These are phyloP conservation scores for Leccinum rimulosum DNA, from an alignment of 768 basidiomycete genomes.

Conservation along the genomic window DNA sequence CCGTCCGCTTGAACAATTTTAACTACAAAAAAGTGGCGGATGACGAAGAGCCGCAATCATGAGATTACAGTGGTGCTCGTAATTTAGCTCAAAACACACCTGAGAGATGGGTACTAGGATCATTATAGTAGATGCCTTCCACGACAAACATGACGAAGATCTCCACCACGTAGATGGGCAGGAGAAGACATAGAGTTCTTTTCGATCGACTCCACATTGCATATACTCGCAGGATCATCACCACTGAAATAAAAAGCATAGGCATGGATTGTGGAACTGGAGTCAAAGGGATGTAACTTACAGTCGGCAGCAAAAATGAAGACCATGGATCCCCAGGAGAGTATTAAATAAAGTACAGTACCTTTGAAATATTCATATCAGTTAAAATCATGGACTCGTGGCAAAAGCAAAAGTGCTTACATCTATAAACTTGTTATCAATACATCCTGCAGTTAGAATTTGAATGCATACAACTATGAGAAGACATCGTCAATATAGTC, in stretches of 20 bases:
- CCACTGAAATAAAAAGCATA: not conserved
- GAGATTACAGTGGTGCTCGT: not conserved
- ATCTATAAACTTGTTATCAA: constrained; percentile 3
- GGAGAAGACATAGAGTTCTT: constrained; percentile 2
- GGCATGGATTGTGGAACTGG: not conserved
- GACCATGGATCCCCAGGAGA: constrained; percentile 3
- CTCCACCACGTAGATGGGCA: constrained; percentile 2
- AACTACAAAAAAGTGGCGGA: not conserved
- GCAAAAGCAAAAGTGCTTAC: constrained; percentile 1
- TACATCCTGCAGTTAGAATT: not conserved
- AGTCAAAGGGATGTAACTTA: not conserved
- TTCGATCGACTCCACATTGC: constrained; percentile 12
- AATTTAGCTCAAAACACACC: constrained; percentile 1
- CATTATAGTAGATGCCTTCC: constrained; percentile 2
- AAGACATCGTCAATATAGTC: not conserved
- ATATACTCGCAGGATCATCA: constrained; percentile 16
- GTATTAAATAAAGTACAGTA: not conserved
- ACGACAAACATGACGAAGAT: not conserved
- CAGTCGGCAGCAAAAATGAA: constrained; percentile 12
- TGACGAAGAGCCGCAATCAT: not conserved
- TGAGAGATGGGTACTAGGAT: constrained; percentile 1
- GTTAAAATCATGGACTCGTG: not conserved
- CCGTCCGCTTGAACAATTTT: not conserved
- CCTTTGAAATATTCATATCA: not conserved
- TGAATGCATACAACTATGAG: not conserved